Conservation (phyloP, 495 filamentous ascomycete genomes). For the Cudoniella acicularis region DNA sequence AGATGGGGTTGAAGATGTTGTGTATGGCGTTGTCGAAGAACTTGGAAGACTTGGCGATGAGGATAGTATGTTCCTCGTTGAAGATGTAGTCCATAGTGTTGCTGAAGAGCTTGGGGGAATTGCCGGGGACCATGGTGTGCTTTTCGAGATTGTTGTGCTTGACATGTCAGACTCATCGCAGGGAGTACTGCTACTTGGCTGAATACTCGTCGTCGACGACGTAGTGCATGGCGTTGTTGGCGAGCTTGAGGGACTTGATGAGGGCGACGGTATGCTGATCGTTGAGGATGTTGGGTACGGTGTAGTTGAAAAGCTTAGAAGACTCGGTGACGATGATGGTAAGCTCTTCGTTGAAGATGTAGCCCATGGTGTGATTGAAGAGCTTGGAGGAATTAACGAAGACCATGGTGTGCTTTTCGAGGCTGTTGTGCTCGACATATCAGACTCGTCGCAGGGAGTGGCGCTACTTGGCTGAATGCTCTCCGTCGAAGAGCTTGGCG, state of each 20-base stretch:
- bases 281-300: not conserved
- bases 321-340: too few species aligned
- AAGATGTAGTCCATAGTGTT: not conserved
- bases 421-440: not conserved
- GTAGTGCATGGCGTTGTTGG: not conserved
- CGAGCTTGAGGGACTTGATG: too few species aligned
- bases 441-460: not conserved
- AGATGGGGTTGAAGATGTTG: not conserved
- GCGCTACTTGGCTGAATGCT: not conserved
- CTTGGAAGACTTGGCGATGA: too few species aligned
- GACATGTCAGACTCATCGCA: not conserved
- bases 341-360: too few species aligned
- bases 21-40: not conserved
- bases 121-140: not conserved
- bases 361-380: not conserved
- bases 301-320: too few species aligned
- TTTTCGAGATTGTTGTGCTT: not conserved
- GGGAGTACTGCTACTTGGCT: not conserved
- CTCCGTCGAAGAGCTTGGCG: not conserved
- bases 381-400: not conserved
- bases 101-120: not conserved
- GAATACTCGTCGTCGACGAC: not conserved
- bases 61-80: too few species aligned
- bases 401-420: not conserved
- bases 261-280: too few species aligned